Conservation (phyloP, 768 basidiomycete genomes). For the Candolleomyces eurysporus region DNA sequence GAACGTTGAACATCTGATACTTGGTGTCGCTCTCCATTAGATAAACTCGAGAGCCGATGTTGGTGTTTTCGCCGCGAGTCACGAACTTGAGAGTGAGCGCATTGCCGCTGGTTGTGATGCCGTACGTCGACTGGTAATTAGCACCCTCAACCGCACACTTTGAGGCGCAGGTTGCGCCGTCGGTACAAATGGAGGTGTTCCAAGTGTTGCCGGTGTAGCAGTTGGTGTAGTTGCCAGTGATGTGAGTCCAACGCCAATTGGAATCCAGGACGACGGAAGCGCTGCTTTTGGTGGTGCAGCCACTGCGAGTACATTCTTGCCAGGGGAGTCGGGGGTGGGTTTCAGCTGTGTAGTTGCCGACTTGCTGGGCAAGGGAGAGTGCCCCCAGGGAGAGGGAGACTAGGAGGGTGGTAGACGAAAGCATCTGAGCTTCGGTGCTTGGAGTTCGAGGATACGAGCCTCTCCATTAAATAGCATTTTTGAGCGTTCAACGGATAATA, state of each 20-base stretch:
- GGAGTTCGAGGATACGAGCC: neutral
- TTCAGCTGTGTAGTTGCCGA: constrained; percentile 41
- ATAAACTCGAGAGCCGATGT: constrained; percentile 19
- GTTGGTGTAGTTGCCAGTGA: constrained; percentile 21
- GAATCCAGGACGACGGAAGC: constrained; percentile 37
- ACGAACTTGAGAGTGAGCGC: constrained; percentile 38
- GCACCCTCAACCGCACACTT: constrained; percentile 31
- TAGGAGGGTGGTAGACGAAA: constrained; percentile 22
- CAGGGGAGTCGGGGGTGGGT: constrained; percentile 37
- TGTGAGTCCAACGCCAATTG: constrained; percentile 45
- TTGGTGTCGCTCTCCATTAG: constrained; percentile 16
- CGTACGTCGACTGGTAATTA: constrained; percentile 29
- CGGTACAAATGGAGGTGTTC: constrained; percentile 36
- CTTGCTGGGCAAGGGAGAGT: constrained; percentile 39
- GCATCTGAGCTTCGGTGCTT: constrained; percentile 9
- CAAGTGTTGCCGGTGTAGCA: constrained; percentile 29
- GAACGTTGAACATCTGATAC: constrained; percentile 19
- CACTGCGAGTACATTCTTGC: constrained; percentile 36
- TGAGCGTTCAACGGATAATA: too few species aligned
- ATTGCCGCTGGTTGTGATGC: constrained; percentile 33
- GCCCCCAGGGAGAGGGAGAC: constrained; percentile 23
- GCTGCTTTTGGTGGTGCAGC: constrained; percentile 23
- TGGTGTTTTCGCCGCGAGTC: constrained; percentile 20
- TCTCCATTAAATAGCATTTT: too few species aligned
- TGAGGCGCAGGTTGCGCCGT: constrained; percentile 35